Evolutionary conservation across 2,329 filamentous ascomycete genomes (phyloP).

Genomic region (Colletotrichum liaoningense): DNA sequence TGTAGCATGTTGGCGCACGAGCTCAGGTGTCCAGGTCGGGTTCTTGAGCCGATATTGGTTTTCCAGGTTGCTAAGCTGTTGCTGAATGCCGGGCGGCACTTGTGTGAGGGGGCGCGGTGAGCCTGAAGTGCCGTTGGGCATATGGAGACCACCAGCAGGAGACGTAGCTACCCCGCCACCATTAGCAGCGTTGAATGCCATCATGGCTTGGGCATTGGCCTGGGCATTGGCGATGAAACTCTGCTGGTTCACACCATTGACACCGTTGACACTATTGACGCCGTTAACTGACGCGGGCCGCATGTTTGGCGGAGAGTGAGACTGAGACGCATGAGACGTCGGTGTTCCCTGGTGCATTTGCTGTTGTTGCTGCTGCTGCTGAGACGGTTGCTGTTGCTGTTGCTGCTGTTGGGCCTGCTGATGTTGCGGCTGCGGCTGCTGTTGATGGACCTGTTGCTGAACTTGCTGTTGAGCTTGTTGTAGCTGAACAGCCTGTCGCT

Average conservation of each 20-base stretch:
- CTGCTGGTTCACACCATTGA: constrained; percentile 58
- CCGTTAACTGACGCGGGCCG: constrained; percentile 41
- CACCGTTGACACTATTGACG: constrained; percentile 40
- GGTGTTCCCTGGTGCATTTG: constrained; percentile 43
- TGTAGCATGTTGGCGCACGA: constrained; percentile 62
- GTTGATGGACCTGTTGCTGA: constrained; percentile 37
- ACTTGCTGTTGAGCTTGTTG: constrained; percentile 52
- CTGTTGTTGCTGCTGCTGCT: constrained; percentile 48
- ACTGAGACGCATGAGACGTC: constrained; percentile 47
- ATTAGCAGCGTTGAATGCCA: constrained; percentile 60
- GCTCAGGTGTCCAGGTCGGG: constrained; percentile 61
- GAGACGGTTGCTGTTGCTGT: constrained; percentile 58
- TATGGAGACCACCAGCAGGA: constrained; percentile 57
- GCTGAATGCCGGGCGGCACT: constrained; percentile 58
- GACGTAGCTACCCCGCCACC: constrained; percentile 57
- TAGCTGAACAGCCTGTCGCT: constrained; percentile 63
- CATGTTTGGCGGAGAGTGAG: constrained; percentile 54
- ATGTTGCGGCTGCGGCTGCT: constrained; percentile 39
- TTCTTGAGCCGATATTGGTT: constrained; percentile 63
- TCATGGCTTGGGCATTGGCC: constrained; percentile 64
- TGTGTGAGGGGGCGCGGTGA: constrained; percentile 59
- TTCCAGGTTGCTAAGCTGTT: constrained; percentile 64
- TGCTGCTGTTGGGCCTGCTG: constrained; percentile 65
- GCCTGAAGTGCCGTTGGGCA: constrained; percentile 57
- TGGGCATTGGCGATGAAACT: constrained; percentile 64